Percentiles rank a stretch among this genome's conserved stretches.
phyloP scores from a whole-genome alignment of 352 stramenopile genomes.

The Phytopythium aichiense region DNA sequence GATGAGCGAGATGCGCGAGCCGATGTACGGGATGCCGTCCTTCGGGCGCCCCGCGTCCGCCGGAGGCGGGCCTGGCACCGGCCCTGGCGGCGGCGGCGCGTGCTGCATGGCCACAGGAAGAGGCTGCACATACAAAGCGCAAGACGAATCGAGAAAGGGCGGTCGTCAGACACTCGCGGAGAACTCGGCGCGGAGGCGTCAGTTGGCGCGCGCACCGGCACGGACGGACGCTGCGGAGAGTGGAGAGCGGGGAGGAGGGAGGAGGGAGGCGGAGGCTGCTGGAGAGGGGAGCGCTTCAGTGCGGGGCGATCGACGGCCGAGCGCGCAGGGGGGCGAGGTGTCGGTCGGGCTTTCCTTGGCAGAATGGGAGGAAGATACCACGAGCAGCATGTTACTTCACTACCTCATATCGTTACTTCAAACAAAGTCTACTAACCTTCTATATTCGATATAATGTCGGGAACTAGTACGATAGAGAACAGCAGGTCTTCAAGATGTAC shows the following conservation, averaged over 20 bases:
- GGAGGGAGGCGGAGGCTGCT: no score
- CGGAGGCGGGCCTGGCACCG: conserved; percentile 5
- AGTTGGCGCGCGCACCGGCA: background rate
- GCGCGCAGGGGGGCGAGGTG: background rate
- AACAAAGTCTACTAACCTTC: no score
- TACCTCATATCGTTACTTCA: no score
- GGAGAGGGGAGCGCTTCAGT: background rate
- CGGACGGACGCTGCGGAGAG: background rate
- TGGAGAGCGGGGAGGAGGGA: no score
- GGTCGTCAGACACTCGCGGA: background rate
- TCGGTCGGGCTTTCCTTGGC: background rate
- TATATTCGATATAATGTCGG: no score
- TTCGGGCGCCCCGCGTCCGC: conserved; percentile 17
- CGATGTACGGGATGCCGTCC: conserved; percentile 77
- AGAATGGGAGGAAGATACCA: background rate
- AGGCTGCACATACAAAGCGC: background rate
- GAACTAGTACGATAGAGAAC: no score
- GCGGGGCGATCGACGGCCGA: no score
- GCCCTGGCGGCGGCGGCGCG: conserved; percentile 16
- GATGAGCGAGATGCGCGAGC: conserved; percentile 77
- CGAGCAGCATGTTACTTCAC: no score
- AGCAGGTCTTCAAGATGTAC: no score
- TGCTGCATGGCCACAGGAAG: conserved; percentile 16
- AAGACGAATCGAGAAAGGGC: background rate
- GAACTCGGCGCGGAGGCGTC: background rate